Conservation (phyloP, 768 basidiomycete species). For the Boletus vermiculosoides region DNA sequence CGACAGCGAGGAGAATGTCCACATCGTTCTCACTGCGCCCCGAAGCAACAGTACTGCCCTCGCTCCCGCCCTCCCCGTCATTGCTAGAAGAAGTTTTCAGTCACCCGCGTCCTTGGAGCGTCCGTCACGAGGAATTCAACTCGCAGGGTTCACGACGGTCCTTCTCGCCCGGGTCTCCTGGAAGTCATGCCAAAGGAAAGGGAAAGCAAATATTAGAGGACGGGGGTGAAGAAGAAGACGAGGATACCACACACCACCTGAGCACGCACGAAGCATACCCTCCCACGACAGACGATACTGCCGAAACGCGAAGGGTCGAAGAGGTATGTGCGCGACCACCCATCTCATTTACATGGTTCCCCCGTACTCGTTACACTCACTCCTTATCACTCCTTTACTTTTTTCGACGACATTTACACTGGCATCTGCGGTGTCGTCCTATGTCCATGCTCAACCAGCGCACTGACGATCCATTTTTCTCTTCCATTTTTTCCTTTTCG, state of each 20-base stretch:
- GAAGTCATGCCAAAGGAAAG: constrained; percentile 26
- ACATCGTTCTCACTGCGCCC: constrained; percentile 14
- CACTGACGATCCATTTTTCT: constrained; percentile 1
- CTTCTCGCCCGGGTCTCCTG: constrained; percentile 11
- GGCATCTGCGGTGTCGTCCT: neutral
- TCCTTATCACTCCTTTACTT: neutral
- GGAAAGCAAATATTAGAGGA: constrained; percentile 28
- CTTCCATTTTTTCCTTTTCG: neutral
- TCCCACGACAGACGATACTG: constrained; percentile 61
- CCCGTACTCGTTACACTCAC: neutral
- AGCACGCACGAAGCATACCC: constrained; percentile 47
- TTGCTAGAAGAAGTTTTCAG: constrained; percentile 47
- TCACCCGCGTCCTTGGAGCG: constrained; percentile 34
- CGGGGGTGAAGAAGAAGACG: constrained; percentile 21
- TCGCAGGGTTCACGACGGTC: constrained; percentile 19
- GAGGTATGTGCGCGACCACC: constrained; percentile 50
- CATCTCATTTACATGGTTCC: neutral
- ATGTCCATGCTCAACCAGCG: neutral
- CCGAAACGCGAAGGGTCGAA: constrained; percentile 66
- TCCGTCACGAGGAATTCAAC: constrained; percentile 27
- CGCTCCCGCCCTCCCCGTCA: constrained; percentile 38
- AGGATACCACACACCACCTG: constrained; percentile 22
- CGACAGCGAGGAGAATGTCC: constrained; percentile 19
- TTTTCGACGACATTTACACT: neutral
- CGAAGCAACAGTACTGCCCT: constrained; percentile 21